These are phyloP conservation scores for Flammula alnicola DNA, from an alignment of 1,284 basidiomycete genomes.

Conservation along the genomic window DNA sequence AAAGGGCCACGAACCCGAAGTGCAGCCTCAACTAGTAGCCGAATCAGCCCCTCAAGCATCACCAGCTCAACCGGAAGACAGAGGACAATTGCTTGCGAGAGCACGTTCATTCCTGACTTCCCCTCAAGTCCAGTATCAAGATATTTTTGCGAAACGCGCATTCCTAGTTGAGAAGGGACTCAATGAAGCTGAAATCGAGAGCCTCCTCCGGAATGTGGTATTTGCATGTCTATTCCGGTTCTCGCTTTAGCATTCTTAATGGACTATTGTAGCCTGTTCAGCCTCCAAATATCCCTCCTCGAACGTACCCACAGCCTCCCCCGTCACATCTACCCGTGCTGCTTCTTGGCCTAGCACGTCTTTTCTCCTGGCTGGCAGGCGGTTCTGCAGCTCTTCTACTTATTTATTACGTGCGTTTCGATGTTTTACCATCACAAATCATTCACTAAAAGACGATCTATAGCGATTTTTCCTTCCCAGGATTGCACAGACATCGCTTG, in stretches of 20 bases:
- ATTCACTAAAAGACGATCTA: neutral
- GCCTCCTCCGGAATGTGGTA: conserved; percentile 62
- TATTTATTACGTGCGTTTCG: conserved; percentile 61
- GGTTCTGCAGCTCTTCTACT: conserved; percentile 60
- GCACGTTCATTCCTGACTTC: conserved; percentile 70
- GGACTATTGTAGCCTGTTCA: conserved; percentile 47
- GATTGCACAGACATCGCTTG: conserved; percentile 58
- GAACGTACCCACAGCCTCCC: conserved; percentile 72
- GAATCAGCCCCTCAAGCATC: conserved; percentile 6
- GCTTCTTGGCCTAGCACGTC: conserved; percentile 59
- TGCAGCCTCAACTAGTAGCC: conserved; percentile 2
- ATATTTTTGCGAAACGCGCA: conserved; percentile 55
- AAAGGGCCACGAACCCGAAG: neutral
- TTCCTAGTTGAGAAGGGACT: conserved; percentile 80
- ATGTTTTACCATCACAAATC: neutral
- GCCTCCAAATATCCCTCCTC: conserved; percentile 63
- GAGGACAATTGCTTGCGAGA: conserved; percentile 54
- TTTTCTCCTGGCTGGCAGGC: conserved; percentile 71
- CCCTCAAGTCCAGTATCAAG: conserved; percentile 65
- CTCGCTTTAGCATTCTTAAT: conserved; percentile 10
- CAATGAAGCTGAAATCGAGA: conserved; percentile 59
- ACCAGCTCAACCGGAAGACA: conserved; percentile 8
- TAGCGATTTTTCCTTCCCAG: conserved; percentile 73
- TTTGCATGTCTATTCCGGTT: conserved; percentile 24
- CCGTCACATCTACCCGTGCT: conserved; percentile 73